These are phyloP conservation scores for Apiospora rasikravindrae DNA, from an alignment of 2,329 filamentous ascomycete genomes.

Conservation along the genomic window DNA sequence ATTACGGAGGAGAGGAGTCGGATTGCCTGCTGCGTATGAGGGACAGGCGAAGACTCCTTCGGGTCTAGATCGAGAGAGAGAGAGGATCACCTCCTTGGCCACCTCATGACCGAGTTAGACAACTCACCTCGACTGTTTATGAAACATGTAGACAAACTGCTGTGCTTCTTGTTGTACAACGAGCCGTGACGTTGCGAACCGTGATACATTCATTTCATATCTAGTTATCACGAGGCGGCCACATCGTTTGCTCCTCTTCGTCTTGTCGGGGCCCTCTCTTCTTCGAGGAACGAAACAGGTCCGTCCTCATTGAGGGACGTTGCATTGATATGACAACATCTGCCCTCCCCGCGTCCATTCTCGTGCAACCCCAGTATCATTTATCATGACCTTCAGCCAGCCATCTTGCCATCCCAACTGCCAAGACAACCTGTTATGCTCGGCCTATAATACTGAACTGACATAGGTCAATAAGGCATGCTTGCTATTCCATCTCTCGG, in stretches of 20 bases:
- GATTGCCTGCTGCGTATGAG: background rate
- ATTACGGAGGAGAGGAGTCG: background rate
- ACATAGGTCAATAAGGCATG: background rate
- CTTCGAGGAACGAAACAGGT: background rate
- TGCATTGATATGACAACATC: background rate
- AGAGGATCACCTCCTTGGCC: background rate
- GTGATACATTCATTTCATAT: background rate
- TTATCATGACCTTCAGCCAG: background rate
- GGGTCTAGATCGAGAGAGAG: background rate
- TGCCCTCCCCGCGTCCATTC: background rate
- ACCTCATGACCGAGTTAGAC: background rate
- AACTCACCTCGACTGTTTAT: background rate
- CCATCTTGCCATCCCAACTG: background rate
- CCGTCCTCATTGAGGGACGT: background rate
- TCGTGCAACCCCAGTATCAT: background rate
- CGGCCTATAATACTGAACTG: background rate
- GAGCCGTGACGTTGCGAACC: slow-evolving; percentile 14
- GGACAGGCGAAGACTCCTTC: background rate
- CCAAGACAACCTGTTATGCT: background rate
- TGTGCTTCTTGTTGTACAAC: slow-evolving; percentile 16
- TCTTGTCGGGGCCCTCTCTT: background rate
- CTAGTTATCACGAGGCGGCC: background rate
- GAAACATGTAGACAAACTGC: slow-evolving; percentile 17
- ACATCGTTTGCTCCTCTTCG: background rate
- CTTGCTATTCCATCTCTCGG: background rate